These are phyloP conservation scores for Coemansia sp. DNA, from an alignment of 192 early-diverging fungal species.

Conservation along the genomic window DNA sequence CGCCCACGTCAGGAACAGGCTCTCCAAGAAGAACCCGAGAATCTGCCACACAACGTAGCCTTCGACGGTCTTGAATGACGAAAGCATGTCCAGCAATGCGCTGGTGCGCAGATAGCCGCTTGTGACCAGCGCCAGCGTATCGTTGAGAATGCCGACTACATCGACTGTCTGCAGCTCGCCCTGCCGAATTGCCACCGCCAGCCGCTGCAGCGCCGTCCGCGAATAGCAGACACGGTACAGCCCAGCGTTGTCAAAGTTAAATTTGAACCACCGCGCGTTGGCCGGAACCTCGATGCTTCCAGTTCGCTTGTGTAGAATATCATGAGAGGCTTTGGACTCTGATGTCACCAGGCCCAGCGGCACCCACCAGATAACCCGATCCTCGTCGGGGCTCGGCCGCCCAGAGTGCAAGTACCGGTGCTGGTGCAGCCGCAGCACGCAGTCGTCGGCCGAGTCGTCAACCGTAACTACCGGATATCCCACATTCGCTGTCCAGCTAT, in stretches of 20 bases:
- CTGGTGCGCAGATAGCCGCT: slow-evolving; percentile 78
- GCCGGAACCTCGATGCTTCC: slow-evolving; percentile 31
- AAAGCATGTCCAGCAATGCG: slow-evolving; percentile 70
- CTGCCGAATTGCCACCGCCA: slow-evolving; percentile 55
- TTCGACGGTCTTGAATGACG: slow-evolving; percentile 66
- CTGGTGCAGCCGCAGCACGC: slow-evolving; percentile 57
- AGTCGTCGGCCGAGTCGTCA: slow-evolving; percentile 51
- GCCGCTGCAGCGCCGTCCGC: slow-evolving; percentile 45
- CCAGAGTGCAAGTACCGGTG: slow-evolving; percentile 67
- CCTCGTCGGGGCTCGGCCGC: slow-evolving; percentile 58
- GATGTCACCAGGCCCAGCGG: slow-evolving; percentile 52
- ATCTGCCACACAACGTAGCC: slow-evolving; percentile 72
- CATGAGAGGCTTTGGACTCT: background rate
- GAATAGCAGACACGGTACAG: slow-evolving; percentile 87
- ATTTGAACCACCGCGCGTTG: slow-evolving; percentile 67
- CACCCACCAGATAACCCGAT: slow-evolving; percentile 62
- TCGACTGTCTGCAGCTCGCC: slow-evolving; percentile 68
- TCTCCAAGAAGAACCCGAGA: slow-evolving; percentile 58
- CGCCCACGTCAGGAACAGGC: slow-evolving; percentile 66
- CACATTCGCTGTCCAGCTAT: slow-evolving; percentile 65
- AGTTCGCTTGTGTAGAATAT: slow-evolving; percentile 41
- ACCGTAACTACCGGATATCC: slow-evolving; percentile 71
- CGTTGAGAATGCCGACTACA: slow-evolving; percentile 78
- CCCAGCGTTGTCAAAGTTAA: slow-evolving; percentile 78
- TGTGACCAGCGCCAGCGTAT: slow-evolving; percentile 72